Conservation (phyloP, 2,329 filamentous ascomycete genomes). For the Ustilaginoidea virens region DNA sequence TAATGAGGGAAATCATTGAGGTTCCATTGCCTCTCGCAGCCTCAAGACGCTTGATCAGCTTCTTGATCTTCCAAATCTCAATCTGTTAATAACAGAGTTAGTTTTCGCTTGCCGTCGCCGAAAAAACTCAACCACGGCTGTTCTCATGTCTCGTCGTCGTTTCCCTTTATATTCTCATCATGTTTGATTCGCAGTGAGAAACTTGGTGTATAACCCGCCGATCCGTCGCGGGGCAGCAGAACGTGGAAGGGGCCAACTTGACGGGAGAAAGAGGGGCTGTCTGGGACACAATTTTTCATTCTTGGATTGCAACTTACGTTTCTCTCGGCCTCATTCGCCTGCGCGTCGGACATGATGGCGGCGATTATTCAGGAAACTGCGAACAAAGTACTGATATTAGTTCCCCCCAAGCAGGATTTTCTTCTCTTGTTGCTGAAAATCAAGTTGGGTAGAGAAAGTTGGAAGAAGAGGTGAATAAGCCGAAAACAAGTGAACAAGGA, state of each 20-base stretch:
- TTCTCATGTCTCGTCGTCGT: neutral
- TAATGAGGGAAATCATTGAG: slow-evolving; percentile 98
- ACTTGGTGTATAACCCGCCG: neutral
- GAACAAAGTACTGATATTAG: slow-evolving; percentile 10
- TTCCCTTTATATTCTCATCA: neutral
- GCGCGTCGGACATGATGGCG: slow-evolving; percentile 69
- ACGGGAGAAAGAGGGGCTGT: slow-evolving; percentile 1
- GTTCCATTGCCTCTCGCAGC: slow-evolving; percentile 96
- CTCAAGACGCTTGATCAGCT: slow-evolving; percentile 97
- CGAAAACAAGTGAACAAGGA: too few relatives aligned
- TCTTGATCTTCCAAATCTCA: slow-evolving; percentile 96
- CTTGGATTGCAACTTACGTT: slow-evolving; percentile 41
- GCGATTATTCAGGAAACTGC: slow-evolving; percentile 9
- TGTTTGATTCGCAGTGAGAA: too few relatives aligned
- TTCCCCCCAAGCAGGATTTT: slow-evolving; percentile 9
- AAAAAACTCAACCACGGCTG: too few relatives aligned
- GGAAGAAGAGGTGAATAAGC: too few relatives aligned
- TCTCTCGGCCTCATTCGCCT: slow-evolving; percentile 92
- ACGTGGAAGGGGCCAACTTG: slow-evolving; percentile 2
- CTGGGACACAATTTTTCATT: slow-evolving; percentile 10
- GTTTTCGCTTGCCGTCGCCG: too few relatives aligned
- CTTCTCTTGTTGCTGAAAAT: too few relatives aligned
- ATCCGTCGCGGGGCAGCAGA: neutral
- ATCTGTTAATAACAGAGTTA: too few relatives aligned
- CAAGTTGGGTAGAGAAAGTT: too few relatives aligned